phyloP scores from a whole-genome alignment of 208 protist genomes.

The Acanthamoeba castellanii region DNA sequence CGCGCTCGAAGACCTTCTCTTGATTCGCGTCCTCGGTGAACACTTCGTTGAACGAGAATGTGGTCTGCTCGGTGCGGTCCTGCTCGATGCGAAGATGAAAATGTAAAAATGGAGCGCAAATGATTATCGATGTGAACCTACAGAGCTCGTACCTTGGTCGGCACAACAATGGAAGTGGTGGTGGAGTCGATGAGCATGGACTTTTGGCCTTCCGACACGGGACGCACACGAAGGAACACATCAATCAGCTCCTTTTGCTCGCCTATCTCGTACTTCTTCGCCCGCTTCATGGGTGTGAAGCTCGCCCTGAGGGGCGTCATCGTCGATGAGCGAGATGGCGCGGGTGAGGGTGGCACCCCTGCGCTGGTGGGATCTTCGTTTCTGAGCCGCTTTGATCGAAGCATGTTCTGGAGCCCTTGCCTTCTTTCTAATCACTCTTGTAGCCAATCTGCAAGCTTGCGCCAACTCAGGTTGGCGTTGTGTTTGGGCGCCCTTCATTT shows the following conservation, averaged over 20 bases:
- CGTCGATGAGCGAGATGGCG: background rate
- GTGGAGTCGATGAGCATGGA: conserved; percentile 17
- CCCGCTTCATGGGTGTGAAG: conserved; percentile 43
- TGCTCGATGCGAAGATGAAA: background rate
- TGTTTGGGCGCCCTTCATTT: background rate
- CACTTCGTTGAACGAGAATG: conserved; percentile 59
- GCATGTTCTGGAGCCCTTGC: background rate
- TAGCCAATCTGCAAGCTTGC: background rate
- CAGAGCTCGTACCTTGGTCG: background rate
- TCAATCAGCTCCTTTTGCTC: conserved; percentile 54
- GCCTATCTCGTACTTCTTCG: conserved; percentile 35
- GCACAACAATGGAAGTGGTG: background rate
- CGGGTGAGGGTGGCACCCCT: background rate
- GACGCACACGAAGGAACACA: conserved; percentile 36
- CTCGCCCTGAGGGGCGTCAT: conserved; percentile 11
- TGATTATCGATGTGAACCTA: background rate
- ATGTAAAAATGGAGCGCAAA: background rate
- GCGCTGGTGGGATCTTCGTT: background rate
- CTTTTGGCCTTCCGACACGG: background rate
- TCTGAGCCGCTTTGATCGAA: conserved; percentile 9
- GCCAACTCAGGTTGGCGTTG: background rate
- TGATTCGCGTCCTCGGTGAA: conserved; percentile 18
- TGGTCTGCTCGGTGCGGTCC: conserved; percentile 29
- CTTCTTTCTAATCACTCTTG: background rate
- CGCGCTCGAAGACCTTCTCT: conserved; percentile 51